Evolutionary conservation across 306 rosid species (phyloP).

Genomic region (Astragalus membranaceus): DNA sequence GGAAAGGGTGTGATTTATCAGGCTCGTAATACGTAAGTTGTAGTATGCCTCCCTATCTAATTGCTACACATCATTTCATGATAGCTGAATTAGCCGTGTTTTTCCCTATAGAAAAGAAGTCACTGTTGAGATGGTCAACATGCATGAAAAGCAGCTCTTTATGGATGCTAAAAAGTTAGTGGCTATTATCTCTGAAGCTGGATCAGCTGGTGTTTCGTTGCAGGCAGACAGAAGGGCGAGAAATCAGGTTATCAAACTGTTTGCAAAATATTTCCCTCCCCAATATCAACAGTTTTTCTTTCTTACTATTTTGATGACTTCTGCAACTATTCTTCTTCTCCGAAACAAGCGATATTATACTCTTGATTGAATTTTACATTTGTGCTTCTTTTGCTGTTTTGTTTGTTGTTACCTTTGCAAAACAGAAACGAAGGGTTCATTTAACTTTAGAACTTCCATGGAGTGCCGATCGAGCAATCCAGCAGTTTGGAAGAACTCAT

Average conservation of each 20-base stretch:
- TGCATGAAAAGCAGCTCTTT: constrained; percentile 88
- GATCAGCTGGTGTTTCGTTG: constrained; percentile 90
- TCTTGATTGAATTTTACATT: neutral
- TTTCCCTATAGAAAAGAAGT: constrained; percentile 58
- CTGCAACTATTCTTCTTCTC: neutral
- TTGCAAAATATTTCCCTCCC: neutral
- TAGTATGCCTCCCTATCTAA: neutral
- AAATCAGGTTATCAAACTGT: constrained; percentile 56
- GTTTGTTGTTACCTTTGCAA: constrained; percentile 8
- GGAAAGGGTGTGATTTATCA: constrained; percentile 86
- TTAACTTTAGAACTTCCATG: constrained; percentile 88
- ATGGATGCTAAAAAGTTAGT: constrained; percentile 80
- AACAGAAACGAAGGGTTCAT: constrained; percentile 86
- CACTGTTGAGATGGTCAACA: constrained; percentile 88
- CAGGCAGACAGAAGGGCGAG: constrained; percentile 85
- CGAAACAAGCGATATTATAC: neutral
- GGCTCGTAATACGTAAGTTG: constrained; percentile 80
- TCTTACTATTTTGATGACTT: neutral
- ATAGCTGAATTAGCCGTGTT: constrained; percentile 3
- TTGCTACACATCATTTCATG: neutral
- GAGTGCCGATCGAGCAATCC: constrained; percentile 96
- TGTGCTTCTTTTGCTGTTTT: constrained; percentile 1
- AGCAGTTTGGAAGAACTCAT: constrained; percentile 95
- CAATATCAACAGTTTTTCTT: neutral
- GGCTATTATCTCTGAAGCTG: constrained; percentile 91